phyloP scores from a whole-genome alignment of 202 grass and related monocot species.

The Carex arenaria region DNA sequence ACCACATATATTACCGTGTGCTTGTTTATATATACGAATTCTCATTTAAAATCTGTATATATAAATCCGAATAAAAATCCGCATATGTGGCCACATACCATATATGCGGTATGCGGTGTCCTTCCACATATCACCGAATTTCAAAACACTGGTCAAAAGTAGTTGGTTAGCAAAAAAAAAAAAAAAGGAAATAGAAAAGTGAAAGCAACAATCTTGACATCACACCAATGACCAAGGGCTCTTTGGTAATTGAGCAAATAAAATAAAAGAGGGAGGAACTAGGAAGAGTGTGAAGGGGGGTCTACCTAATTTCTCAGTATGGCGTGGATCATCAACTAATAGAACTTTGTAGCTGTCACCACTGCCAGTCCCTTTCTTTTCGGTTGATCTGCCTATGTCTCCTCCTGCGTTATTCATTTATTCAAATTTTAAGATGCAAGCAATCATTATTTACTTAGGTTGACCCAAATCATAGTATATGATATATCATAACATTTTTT shows the following conservation, averaged over 20 bases:
- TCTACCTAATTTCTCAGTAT: constrained; percentile 57
- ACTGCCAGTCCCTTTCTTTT: constrained; percentile 40
- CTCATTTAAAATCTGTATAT: too few relatives aligned
- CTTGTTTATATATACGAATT: too few relatives aligned
- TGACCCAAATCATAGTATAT: not conserved
- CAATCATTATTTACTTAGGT: constrained; percentile 11
- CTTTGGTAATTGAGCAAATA: not conserved
- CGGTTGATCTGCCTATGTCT: constrained; percentile 40
- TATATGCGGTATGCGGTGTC: too few relatives aligned
- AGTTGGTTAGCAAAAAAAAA: not conserved
- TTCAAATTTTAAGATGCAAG: constrained; percentile 17
- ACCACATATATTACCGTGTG: too few relatives aligned
- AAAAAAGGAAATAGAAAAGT: not conserved
- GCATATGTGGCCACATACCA: too few relatives aligned
- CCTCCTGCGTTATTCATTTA: constrained; percentile 31
- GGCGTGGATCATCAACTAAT: constrained; percentile 62
- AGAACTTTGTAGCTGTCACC: constrained; percentile 69
- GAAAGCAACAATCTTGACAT: not conserved
- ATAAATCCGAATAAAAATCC: too few relatives aligned
- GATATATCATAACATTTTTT: not conserved
- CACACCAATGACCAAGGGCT: not conserved
- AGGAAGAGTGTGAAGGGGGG: not conserved
- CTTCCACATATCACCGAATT: too few relatives aligned
- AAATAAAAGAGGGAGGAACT: not conserved
- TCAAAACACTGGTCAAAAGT: too few relatives aligned